Evolutionary conservation across 352 stramenopile species (phyloP).

Genomic region (Globisporangium lucens): DNA sequence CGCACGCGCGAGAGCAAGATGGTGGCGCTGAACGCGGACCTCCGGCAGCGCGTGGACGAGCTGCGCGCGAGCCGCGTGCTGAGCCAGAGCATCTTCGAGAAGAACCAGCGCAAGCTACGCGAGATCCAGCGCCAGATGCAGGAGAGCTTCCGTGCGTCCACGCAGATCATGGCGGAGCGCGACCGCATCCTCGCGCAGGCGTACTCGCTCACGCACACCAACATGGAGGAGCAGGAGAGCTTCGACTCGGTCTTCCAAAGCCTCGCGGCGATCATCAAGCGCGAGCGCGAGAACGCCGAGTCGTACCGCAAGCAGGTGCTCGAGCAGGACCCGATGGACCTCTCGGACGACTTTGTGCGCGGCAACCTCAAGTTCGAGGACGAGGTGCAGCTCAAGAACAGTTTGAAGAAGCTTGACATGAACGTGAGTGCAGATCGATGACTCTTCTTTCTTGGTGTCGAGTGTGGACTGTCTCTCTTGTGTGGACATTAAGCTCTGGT

Average conservation of each 20-base stretch:
- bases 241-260: constrained; percentile 76
- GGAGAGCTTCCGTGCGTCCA: constrained; percentile 63
- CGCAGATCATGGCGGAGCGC: constrained; percentile 65
- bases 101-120: constrained; percentile 70
- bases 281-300: constrained; percentile 72
- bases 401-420: constrained; percentile 53
- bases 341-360: constrained; percentile 64
- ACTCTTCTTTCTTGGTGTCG: not conserved
- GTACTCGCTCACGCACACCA: constrained; percentile 58
- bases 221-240: constrained; percentile 72
- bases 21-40: constrained; percentile 48
- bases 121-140: constrained; percentile 82
- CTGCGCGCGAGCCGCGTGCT: constrained; percentile 59
- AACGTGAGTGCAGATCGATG: constrained; percentile 12
- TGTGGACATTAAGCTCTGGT: not conserved
- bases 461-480: not conserved
- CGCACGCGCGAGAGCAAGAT: constrained; percentile 78
- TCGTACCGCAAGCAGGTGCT: constrained; percentile 77
- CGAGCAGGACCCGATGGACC: constrained; percentile 64
- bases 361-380: constrained; percentile 78
- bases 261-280: constrained; percentile 65
- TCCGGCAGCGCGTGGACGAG: constrained; percentile 53
- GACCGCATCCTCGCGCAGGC: constrained; percentile 71
- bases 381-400: constrained; percentile 71
- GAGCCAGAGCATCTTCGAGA: constrained; percentile 76